Base-by-base conservation (phyloP, 208 protist genomes). In the Acanthamoeba castellanii region DNA sequence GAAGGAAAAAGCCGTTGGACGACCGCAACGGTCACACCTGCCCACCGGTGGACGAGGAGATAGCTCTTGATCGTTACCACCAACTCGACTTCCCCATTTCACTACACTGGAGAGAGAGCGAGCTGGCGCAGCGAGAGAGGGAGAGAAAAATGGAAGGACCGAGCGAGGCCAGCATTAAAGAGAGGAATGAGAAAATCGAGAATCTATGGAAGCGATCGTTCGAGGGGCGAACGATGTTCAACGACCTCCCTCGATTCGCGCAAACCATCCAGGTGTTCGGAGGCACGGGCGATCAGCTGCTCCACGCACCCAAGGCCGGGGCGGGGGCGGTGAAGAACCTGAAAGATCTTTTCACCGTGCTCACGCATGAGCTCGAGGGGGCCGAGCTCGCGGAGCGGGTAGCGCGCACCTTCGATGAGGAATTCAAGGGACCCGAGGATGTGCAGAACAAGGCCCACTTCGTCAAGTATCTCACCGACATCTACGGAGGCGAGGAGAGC, bases 141-240 rank as follows among this genome's bases (percentile, higher is more conserved):
- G 57, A 64, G 20, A 64, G 20, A 64, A 27, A 64, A 18, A 82
- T 82, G 74, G 74, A 82, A 82, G 74, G 74, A 52, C 74, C 45
- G 37, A 82, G 45, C 74, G 74, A 82, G 74, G 45, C 74, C 37
- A 82, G 18, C 37, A 18, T 52, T 7, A 82, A 82, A 18, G 74
- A 82, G 74, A 45, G 82, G 32, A 89, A 89, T 68, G 82, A 89
- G 57, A 89, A 89, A 42, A 89, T 89, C 27, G 52, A 68, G n/a
- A 89, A 89, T 66, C 30, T 89, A 25, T 66, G 47, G 82, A 22
- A 42, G 18, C 82, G 82, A n/a, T 66, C 82, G 13, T 89, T 89
- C 82, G 52, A 89, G 57, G 57, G 82, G 27, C 82, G 47, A 30
- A 59, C 82, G 27, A 59, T 89, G 52, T 89, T 66, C 52, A 89